Conservation (phyloP, 2,329 filamentous ascomycete species). For the Ophiostoma novo-ulmi region DNA sequence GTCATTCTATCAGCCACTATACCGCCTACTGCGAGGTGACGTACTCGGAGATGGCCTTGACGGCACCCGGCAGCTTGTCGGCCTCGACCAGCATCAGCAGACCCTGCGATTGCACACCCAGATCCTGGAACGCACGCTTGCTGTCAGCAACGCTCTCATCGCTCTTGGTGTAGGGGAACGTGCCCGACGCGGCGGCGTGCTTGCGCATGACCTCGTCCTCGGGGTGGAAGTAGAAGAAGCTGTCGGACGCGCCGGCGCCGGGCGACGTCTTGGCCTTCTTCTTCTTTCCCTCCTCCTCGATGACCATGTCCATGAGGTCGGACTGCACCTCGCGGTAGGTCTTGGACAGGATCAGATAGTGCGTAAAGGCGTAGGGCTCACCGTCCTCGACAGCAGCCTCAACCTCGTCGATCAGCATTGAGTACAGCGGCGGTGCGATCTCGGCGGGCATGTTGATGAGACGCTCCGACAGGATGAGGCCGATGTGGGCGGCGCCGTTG, state of each 20-base stretch:
- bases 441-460: slow-evolving; percentile 96
- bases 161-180: slow-evolving; percentile 73
- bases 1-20: slow-evolving; percentile 18
- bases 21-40: slow-evolving; percentile 47
- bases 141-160: slow-evolving; percentile 80
- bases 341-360: slow-evolving; percentile 88
- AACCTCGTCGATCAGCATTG: slow-evolving; percentile 88
- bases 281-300: slow-evolving; percentile 44
- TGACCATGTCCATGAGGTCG: slow-evolving; percentile 43
- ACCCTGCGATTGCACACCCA: slow-evolving; percentile 79
- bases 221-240: slow-evolving; percentile 84
- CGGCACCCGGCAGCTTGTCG: slow-evolving; percentile 66
- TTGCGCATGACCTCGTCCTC: slow-evolving; percentile 87
- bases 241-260: slow-evolving; percentile 25
- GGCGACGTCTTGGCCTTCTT: slow-evolving; percentile 42
- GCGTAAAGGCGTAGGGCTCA: slow-evolving; percentile 87
- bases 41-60: slow-evolving; percentile 72
- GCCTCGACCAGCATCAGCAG: slow-evolving; percentile 84
- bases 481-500: slow-evolving; percentile 51
- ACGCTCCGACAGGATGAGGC: slow-evolving; percentile 83
- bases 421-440: slow-evolving; percentile 88
- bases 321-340: slow-evolving; percentile 88
- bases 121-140: slow-evolving; percentile 89
- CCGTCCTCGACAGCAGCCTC: slow-evolving; percentile 81
- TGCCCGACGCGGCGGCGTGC: slow-evolving; percentile 64